Evolutionary conservation across 169 alveolate species (phyloP).

Genomic region (Cryptosporidium muris): DNA sequence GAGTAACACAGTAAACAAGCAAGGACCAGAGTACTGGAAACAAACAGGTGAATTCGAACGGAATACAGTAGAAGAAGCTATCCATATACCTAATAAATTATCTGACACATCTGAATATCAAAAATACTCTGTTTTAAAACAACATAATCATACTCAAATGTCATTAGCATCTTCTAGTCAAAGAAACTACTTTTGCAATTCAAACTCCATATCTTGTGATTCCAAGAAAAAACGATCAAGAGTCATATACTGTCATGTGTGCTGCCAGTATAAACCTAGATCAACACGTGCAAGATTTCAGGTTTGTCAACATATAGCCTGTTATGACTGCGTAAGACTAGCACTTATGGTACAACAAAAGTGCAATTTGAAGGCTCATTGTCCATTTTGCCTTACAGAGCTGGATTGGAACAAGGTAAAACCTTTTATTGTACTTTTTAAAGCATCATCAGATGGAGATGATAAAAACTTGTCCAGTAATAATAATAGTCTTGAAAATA

Average conservation of each 20-base stretch:
- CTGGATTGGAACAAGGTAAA: constrained; percentile 67
- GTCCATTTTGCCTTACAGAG: constrained; percentile 61
- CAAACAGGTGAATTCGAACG: no score
- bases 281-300: constrained; percentile 68
- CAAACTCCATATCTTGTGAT: neutral
- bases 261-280: constrained; percentile 66
- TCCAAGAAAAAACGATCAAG: constrained; percentile 61
- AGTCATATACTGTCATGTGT: constrained; percentile 62
- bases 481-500: neutral
- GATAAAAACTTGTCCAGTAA: neutral
- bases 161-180: no score
- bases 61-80: no score
- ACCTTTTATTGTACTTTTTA: constrained; percentile 65
- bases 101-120: no score
- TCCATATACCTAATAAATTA: no score
- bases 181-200: neutral
- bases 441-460: constrained; percentile 18
- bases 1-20: no score
- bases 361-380: constrained; percentile 47
- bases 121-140: no score
- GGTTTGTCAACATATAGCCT: constrained; percentile 67
- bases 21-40: no score
- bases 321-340: constrained; percentile 67
- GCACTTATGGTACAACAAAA: constrained; percentile 60
- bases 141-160: no score